Evolutionary conservation across 345 rosid genomes (phyloP), one percentile per base, ranked within the genome.

Genomic region (Angophora floribunda): DNA sequence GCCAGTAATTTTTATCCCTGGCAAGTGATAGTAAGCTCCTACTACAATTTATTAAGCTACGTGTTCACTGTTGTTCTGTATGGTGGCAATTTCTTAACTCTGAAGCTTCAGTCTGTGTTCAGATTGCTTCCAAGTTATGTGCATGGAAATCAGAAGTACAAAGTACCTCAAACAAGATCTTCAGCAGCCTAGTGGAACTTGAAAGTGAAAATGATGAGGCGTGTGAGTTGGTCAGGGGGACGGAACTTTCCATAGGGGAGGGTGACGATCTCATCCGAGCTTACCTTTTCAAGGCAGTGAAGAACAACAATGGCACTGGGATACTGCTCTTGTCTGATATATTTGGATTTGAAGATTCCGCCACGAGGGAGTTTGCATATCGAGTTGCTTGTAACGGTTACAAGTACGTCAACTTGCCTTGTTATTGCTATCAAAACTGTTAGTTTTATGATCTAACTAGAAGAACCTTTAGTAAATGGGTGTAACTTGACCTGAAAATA

Each of bases 351-450:
- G 96, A 95, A 93, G 97, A 97, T 92, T 93, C 98, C 7, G 90
- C 96, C 85, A 97, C 96, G 4, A 93, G 96, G 85, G 97, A 97
- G 78, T 97, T 96, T 32, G 99, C 99, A 13, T 97, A 97, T 85
- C 96, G 98, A 6, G 92, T 97, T 45, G 99, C 99, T 70, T 97
- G 98, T 93, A 95, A 93, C 89, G 98, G 98, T 85, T 97, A 93
- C 95, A 97, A 97, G 97, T 97, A 94, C 21, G 92, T 88, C 90
- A 5, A 91, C 86, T 57, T 61, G 82, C 86, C 88, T 90, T 88
- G 49, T 10, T 57, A 45, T 52, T 84, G 13, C 82, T 75, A 10
- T 10, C 9, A 47, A 19, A 44, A 75, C 12, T 75, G 36, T 75
- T 19, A 41, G 7, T 75, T 70, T 17, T 75, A 9, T 36, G 82